These are phyloP conservation scores for Rhizophlyctis rosea DNA, from an alignment of 192 early-diverging fungal species.

Conservation along the genomic window DNA sequence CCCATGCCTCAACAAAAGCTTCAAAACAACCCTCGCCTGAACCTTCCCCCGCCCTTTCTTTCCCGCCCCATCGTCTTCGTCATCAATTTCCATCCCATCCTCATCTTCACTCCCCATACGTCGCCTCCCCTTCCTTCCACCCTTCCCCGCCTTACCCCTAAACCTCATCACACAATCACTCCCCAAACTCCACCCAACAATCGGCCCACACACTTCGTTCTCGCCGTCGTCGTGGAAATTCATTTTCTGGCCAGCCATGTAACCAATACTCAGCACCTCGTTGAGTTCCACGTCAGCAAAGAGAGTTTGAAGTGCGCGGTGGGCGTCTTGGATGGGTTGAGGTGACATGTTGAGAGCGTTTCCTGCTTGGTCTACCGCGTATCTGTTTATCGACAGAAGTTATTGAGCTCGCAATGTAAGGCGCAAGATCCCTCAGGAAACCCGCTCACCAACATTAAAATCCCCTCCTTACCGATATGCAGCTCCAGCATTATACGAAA, in stretches of 20 bases:
- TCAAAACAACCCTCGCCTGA: neutral
- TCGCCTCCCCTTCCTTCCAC: too few relatives aligned
- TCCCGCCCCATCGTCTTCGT: neutral
- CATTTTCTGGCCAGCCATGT: conserved; percentile 12
- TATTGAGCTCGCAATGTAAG: neutral
- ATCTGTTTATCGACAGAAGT: neutral
- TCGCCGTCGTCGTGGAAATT: conserved; percentile 10
- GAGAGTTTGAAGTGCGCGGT: neutral
- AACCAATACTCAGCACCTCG: neutral
- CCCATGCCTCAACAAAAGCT: conserved; percentile 6
- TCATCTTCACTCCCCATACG: neutral
- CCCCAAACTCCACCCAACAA: conserved; percentile 11
- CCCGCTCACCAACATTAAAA: too few relatives aligned
- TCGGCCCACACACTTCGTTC: conserved; percentile 8
- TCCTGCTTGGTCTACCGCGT: neutral
- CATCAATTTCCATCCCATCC: neutral
- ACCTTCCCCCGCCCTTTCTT: neutral
- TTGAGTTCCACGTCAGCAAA: neutral
- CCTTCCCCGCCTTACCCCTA: conserved; percentile 1
- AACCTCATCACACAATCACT: conserved; percentile 7
- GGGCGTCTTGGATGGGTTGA: neutral
- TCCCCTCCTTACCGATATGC: conserved; percentile 4
- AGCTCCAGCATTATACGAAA: conserved; percentile 5
- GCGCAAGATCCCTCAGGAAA: neutral
- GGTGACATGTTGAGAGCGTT: neutral